Conservation (phyloP, 495 filamentous ascomycete species). For the Podospora sp. region DNA sequence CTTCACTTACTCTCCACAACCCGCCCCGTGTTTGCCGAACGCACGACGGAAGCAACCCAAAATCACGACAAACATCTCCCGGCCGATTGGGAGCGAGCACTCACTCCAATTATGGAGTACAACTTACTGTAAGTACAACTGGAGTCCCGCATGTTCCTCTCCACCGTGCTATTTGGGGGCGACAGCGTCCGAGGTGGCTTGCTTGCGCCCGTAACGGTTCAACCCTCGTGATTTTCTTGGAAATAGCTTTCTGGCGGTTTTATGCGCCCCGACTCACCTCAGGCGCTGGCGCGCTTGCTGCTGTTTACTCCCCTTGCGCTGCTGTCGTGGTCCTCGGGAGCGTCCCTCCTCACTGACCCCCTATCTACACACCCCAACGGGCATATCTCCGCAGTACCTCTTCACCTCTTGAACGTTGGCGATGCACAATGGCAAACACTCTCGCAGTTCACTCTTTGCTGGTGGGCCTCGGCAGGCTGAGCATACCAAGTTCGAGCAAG, state of each 20-base stretch:
- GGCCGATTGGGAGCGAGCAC: background rate
- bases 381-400: no score
- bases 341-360: no score
- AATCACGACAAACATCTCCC: background rate
- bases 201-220: background rate
- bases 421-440: no score
- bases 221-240: no score
- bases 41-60: background rate
- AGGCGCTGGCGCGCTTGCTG: no score
- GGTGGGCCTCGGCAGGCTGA: background rate
- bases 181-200: background rate
- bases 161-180: background rate
- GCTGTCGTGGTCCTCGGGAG: no score
- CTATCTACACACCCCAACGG: no score
- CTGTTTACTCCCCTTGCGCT: no score
- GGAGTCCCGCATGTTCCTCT: background rate
- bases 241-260: no score
- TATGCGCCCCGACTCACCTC: no score
- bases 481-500: background rate
- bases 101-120: background rate
- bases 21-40: background rate
- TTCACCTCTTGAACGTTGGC: no score
- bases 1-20: background rate
- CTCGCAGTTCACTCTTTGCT: background rate
- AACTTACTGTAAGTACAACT: background rate